A percentile compares a stretch with the other conserved stretches of the same genome.
Evolutionary conservation across 2,329 filamentous ascomycete species (phyloP).

Genomic region (Incumbomyces delicatus): DNA sequence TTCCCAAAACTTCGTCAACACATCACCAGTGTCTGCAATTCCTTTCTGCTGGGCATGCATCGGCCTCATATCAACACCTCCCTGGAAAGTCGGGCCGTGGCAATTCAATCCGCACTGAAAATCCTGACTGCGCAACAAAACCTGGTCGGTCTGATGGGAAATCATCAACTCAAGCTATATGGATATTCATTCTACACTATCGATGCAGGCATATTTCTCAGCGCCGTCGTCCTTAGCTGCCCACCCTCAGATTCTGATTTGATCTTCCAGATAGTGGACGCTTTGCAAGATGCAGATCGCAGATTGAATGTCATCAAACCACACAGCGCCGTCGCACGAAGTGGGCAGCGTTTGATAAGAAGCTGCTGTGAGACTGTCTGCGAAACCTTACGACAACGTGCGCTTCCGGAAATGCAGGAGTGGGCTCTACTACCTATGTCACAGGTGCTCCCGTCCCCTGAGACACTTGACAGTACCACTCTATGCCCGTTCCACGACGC

Average conservation of each 20-base stretch:
- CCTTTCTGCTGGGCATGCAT: too few species aligned
- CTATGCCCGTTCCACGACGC: too few species aligned
- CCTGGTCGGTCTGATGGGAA: background rate
- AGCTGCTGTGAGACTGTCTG: too few species aligned
- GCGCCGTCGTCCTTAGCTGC: background rate
- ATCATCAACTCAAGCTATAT: background rate
- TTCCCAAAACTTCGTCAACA: too few species aligned
- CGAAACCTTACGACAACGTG: too few species aligned
- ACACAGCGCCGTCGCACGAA: too few species aligned
- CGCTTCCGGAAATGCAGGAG: too few species aligned
- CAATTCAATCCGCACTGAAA: background rate
- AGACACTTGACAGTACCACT: too few species aligned
- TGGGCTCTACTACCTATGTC: too few species aligned
- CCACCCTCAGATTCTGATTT: background rate
- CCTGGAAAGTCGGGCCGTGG: background rate
- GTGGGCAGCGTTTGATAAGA: too few species aligned
- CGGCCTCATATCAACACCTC: background rate
- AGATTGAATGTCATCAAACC: background rate
- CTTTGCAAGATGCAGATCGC: background rate
- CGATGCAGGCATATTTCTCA: conserved; percentile 5
- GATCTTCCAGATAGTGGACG: background rate
- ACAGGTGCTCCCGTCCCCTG: too few species aligned
- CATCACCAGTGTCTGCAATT: background rate
- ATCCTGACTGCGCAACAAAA: background rate
- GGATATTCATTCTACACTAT: conserved; percentile 5